phyloP scores from a whole-genome alignment of 306 rosid species.

The Inga oerstediana region DNA sequence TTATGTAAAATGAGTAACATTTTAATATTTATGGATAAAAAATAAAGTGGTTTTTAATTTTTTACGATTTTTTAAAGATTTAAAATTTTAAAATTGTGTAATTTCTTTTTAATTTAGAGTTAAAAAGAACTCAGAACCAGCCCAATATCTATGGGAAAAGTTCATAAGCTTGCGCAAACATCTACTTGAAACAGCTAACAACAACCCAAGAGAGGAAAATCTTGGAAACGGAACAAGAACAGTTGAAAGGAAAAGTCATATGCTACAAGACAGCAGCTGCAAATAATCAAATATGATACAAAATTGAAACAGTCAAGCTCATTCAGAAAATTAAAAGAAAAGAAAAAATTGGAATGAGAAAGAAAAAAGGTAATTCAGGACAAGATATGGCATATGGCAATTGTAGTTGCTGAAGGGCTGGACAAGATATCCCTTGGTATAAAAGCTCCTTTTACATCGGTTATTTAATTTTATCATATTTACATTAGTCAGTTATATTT shows the following conservation, averaged over 20 bases:
- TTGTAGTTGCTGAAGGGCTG: no score
- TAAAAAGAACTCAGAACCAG: slow-evolving; percentile 11
- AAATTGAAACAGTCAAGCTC: neutral
- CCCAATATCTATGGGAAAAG: neutral
- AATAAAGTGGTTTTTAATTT: no score
- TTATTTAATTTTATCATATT: no score
- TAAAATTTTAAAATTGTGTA: no score
- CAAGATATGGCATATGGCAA: neutral
- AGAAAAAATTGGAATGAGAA: neutral
- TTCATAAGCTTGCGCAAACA: neutral
- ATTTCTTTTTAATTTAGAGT: no score
- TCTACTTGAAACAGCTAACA: slow-evolving; percentile 12
- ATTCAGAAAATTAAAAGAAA: neutral
- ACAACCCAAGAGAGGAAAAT: neutral
- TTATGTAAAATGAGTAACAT: no score
- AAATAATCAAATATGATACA: neutral
- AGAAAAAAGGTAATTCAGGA: neutral
- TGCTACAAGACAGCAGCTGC: neutral
- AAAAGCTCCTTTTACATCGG: no score
- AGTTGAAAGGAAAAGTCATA: neutral
- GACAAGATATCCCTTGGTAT: no score
- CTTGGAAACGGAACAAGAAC: neutral
- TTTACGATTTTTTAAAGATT: no score
- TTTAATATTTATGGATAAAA: no score
- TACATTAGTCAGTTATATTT: no score